A percentile compares a stretch with the other conserved stretches of the same genome.
phyloP scores from a whole-genome alignment of 179 eudicot species.

The Drosera spatulata region DNA sequence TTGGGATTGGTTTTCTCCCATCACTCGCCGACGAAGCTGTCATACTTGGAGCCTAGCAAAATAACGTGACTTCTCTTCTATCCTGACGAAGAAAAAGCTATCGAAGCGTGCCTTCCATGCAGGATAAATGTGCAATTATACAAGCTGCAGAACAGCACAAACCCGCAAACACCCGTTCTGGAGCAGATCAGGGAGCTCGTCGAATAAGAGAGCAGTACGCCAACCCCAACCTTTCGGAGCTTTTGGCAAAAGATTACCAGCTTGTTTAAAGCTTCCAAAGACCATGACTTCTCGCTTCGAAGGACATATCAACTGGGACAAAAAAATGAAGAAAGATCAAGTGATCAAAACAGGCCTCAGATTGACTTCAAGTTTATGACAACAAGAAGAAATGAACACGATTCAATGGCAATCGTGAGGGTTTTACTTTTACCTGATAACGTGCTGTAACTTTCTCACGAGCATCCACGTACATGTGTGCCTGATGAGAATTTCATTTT shows the following conservation, averaged over 20 bases:
- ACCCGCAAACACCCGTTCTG: constrained; percentile 82
- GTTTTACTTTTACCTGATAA: constrained; percentile 52
- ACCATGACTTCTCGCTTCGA: constrained; percentile 98
- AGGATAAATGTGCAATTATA: constrained; percentile 9
- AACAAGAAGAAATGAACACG: too few species aligned
- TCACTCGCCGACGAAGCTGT: too few species aligned
- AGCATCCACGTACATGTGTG: constrained; percentile 78
- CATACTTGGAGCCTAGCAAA: too few species aligned
- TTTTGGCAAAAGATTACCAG: constrained; percentile 92
- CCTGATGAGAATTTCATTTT: constrained; percentile 35
- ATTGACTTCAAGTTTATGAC: too few species aligned
- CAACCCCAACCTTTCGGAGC: constrained; percentile 99
- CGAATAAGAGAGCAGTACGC: constrained; percentile 88
- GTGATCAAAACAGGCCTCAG: too few species aligned
- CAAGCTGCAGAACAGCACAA: constrained; percentile 91
- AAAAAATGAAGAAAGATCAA: background rate
- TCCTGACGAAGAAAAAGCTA: too few species aligned
- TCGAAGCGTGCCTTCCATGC: too few species aligned
- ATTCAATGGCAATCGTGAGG: background rate
- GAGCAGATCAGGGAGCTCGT: constrained; percentile 82
- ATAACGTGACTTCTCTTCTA: too few species aligned
- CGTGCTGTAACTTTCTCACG: constrained; percentile 97
- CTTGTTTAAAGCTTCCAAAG: constrained; percentile 87
- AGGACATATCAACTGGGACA: constrained; percentile 73
- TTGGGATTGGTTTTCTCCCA: too few species aligned